These are phyloP conservation scores for Bipolaris zeicola DNA, from an alignment of 2,329 filamentous ascomycete species.

Conservation along the genomic window DNA sequence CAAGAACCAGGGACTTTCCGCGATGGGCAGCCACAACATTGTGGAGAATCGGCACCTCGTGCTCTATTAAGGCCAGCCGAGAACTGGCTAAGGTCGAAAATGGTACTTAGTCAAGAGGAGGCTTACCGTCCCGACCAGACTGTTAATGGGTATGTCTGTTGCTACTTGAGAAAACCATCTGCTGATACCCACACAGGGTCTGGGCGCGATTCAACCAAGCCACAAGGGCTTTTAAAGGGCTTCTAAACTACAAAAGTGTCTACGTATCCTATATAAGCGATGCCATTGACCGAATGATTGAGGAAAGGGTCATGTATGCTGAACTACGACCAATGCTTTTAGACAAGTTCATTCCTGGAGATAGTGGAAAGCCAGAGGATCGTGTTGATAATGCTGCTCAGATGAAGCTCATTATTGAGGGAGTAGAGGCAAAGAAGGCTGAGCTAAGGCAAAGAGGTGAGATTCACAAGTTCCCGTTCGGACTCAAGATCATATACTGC, in stretches of 20 bases:
- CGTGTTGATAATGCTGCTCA: conserved; percentile 63
- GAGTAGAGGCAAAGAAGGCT: conserved; percentile 56
- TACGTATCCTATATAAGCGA: conserved; percentile 65
- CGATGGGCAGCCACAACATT: conserved; percentile 15
- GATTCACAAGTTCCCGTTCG: conserved; percentile 60
- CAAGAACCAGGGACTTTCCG: conserved; percentile 6
- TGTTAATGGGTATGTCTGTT: conserved; percentile 57
- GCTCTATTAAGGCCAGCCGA: conserved; percentile 40
- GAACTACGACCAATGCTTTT: conserved; percentile 74
- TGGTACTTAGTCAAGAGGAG: conserved; percentile 66
- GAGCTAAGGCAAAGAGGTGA: conserved; percentile 47
- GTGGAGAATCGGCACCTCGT: conserved; percentile 21
- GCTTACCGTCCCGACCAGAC: conserved; percentile 59
- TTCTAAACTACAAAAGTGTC: conserved; percentile 69
- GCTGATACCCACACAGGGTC: conserved; percentile 43
- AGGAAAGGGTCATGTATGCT: conserved; percentile 72
- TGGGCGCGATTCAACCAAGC: conserved; percentile 70
- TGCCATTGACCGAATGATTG: conserved; percentile 66
- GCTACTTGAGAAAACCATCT: background rate
- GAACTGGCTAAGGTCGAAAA: conserved; percentile 66
- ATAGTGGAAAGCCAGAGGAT: conserved; percentile 57
- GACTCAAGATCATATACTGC: conserved; percentile 74
- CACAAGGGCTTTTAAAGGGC: conserved; percentile 74
- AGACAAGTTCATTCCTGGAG: conserved; percentile 65
- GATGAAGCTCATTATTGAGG: conserved; percentile 56